Base-by-base conservation (phyloP, 129 eudicot species). In the Chrysanthemum lavandulifolium region DNA sequence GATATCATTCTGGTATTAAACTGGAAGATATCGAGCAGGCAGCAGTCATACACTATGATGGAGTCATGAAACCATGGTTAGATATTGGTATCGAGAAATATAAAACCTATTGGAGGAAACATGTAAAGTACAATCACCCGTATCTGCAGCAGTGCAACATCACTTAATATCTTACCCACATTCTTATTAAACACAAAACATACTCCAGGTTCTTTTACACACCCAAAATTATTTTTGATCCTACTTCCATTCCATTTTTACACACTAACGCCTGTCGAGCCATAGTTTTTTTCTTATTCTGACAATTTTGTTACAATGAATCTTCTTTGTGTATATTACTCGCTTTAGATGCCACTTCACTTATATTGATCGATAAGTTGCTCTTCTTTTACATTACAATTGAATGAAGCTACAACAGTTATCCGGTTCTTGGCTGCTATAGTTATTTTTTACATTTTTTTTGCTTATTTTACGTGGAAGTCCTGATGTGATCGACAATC, bases 31-130 rank as follows among this genome's bases (percentile, higher is more conserved):
- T 94, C 52, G 89, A 86, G 23, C 80, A 81, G 47, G 97, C 89
- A 54, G 89, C 97, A 5, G 94, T 91, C 10, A 48, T 95, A 63
- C 99, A 95, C 84, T 95, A 79, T 54, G 97, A 95, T 31, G 99
- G 99, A 56, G 85, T 95, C 23, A 79, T 83, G 88, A 95, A 95
- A 72, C 99, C 99, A 29, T 95, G 99, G 99, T 77, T 95, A 76
- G 97, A 86, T 81, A 86, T 86, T 54, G 96, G 96, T 19, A 65
- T 91, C 13, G 86, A 84, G 14, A 86, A 82, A 78, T 86, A 88
- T 84, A 91, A 91, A 83, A 73, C 57, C 11, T 86, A 84, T 49
- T 95, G 99, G 99, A 82, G 80, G 68, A 85, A 83, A 74, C 82
- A 88, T 51, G 82, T 95, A 63, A 78, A 86, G 7, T 91, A 63